These are phyloP conservation scores for Cucumis hystrix DNA, from an alignment of 306 rosid species.

Conservation along the genomic window DNA sequence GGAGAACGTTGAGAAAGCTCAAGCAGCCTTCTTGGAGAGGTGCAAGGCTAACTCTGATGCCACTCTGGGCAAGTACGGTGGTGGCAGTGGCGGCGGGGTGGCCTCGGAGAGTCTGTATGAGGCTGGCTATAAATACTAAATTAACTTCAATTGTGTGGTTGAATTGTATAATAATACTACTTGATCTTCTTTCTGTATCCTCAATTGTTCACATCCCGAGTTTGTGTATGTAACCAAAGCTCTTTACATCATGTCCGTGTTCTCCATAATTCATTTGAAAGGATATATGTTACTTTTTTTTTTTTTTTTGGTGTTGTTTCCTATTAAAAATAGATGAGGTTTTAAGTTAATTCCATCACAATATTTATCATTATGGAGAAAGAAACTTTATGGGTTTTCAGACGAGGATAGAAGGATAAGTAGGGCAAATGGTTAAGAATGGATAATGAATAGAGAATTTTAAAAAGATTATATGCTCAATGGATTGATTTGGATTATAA, in stretches of 20 bases:
- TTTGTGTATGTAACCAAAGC: constrained; percentile 3
- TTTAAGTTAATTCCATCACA: not conserved
- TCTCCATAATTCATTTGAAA: not conserved
- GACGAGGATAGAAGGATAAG: no score
- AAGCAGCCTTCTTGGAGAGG: constrained; percentile 49
- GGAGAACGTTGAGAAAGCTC: constrained; percentile 70
- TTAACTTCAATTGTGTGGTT: not conserved
- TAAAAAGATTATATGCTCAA: no score
- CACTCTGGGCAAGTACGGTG: constrained; percentile 57
- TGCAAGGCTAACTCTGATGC: constrained; percentile 81
- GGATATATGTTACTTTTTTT: not conserved
- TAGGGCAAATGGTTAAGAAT: no score
- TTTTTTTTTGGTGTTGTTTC: not conserved
- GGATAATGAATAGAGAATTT: no score
- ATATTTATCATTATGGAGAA: no score
- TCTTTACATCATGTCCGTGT: not conserved
- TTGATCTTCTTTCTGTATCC: not conserved
- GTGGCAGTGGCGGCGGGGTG: constrained; percentile 29
- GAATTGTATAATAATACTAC: not conserved
- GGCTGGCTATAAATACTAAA: constrained; percentile 57
- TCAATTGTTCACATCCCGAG: not conserved
- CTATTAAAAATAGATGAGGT: not conserved
- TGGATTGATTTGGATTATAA: no score
- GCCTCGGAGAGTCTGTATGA: constrained; percentile 66
- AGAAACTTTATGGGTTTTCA: no score